phyloP scores from a whole-genome alignment of 306 rosid genomes.

The Quercus parvula region DNA sequence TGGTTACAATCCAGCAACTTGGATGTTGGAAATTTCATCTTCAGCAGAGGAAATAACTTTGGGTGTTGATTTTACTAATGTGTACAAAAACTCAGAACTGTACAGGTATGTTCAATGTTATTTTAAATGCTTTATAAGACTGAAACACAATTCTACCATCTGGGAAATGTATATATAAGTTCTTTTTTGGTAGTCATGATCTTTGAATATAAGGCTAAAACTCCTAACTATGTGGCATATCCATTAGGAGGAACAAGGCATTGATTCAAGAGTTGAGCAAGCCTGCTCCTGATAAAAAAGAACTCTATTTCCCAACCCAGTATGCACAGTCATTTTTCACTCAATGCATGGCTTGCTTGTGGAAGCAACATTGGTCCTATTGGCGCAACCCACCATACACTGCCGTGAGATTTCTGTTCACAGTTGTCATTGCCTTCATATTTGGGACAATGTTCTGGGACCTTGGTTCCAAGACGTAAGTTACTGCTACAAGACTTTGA shows the following conservation, averaged over 20 bases:
- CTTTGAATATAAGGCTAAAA: neutral
- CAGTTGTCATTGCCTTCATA: slow-evolving; percentile 24
- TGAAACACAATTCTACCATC: neutral
- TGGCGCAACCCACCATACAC: slow-evolving; percentile 47
- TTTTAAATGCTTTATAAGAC: neutral
- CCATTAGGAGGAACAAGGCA: slow-evolving; percentile 39
- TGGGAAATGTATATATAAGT: neutral
- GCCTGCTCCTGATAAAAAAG: slow-evolving; percentile 32
- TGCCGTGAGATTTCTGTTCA: slow-evolving; percentile 31
- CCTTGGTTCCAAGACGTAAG: slow-evolving; percentile 43
- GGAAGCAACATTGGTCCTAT: slow-evolving; percentile 47
- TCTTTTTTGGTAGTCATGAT: neutral
- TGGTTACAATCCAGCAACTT: slow-evolving; percentile 46
- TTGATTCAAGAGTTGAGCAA: slow-evolving; percentile 29
- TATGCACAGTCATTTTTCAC: slow-evolving; percentile 30
- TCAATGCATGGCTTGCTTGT: slow-evolving; percentile 38
- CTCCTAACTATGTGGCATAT: neutral
- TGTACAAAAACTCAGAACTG: slow-evolving; percentile 37
- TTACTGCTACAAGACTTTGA: neutral
- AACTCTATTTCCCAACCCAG: slow-evolving; percentile 31
- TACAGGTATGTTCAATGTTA: slow-evolving; percentile 23
- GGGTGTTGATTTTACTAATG: slow-evolving; percentile 30
- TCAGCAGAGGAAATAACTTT: slow-evolving; percentile 39
- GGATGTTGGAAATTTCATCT: slow-evolving; percentile 53
- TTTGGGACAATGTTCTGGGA: slow-evolving; percentile 49